Percentiles rank a stretch among this genome's conserved stretches.
phyloP scores from a whole-genome alignment of 345 rosid genomes.

The Eucalyptus marginata region DNA sequence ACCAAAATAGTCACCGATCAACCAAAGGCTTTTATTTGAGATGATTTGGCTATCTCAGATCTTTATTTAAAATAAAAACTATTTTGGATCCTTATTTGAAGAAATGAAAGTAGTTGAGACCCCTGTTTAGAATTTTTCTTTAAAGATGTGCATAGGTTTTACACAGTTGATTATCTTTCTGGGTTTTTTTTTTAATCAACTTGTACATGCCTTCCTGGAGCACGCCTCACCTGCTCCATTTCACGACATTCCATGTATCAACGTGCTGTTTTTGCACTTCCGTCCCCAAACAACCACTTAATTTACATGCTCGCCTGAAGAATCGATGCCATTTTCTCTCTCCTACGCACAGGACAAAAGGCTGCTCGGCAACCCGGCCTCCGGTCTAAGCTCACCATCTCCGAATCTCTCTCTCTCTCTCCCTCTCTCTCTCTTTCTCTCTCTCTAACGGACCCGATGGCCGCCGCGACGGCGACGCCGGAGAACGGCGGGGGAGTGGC shows the following conservation, averaged over 20 bases:
- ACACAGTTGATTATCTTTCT: not conserved
- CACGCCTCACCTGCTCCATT: not conserved
- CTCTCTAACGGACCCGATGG: not conserved
- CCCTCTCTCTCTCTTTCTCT: not conserved
- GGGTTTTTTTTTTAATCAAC: not conserved
- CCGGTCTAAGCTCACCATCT: not conserved
- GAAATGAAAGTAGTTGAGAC: fast-evolving
- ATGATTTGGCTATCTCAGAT: too few species aligned
- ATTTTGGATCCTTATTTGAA: fast-evolving
- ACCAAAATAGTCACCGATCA: fast-evolving
- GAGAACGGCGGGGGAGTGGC: slow-evolving; percentile 15
- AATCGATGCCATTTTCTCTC: not conserved
- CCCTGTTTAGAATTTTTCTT: too few species aligned
- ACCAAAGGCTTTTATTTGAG: fast-evolving
- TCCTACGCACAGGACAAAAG: not conserved
- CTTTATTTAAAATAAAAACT: too few species aligned
- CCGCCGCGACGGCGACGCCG: not conserved
- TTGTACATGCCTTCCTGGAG: not conserved
- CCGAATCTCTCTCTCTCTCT: not conserved
- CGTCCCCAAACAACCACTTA: not conserved
- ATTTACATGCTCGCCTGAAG: not conserved
- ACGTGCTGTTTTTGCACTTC: not conserved
- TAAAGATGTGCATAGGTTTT: not conserved
- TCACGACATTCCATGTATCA: not conserved
- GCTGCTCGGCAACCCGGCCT: not conserved